Base-by-base conservation (phyloP, 164 flowering plant genomes). In the Euptelea pleiosperma region DNA sequence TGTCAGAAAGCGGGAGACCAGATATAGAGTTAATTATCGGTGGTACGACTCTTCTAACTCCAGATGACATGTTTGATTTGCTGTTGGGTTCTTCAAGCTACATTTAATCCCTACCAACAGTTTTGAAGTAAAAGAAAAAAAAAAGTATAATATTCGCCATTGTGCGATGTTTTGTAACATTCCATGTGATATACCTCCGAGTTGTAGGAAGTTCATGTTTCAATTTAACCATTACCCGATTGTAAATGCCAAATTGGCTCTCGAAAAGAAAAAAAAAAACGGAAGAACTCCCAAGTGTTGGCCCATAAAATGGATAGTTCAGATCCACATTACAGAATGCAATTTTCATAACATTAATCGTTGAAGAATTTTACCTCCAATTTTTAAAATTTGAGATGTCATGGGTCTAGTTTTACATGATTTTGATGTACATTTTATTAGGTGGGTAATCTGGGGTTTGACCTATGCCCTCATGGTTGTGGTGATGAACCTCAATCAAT, bases 31-130 rank as follows among this genome's bases (percentile, higher is more conserved):
- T 88, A 62, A 75, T 90, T 58, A 54, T 93, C 18, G 94, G 96
- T 22, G 97, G 97, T 64, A 88, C 99, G 18, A 86, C 96, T 57
- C 74, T 90, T 66, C 68, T 93, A 39, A 90, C 96, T 33, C 91
- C 99, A 0, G 68, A 79, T 41, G 82, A 81, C 79, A 88, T 90
- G 97, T 58, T 84, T 64, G 88, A 90, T 63, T 61, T 88, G 68
- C 73, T 93, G n/a, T 55, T 90, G 49, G 95, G 95, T 12, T 67
- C 79, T 30, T 82, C 80, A 39, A 80, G 86, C 66, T 71, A 69
- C 61, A 21, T 77, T 42, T 77, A 62, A 46, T 3, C 8, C 25
- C 2, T 24, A 15, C 60, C 26, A 7, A 59, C 54, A 35, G 14
- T 35, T 29, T 28, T 39, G 14, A 29, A 7, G 52, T 31, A 2